phyloP scores from a whole-genome alignment of 2,329 filamentous ascomycete genomes.

The Nemania sp. region DNA sequence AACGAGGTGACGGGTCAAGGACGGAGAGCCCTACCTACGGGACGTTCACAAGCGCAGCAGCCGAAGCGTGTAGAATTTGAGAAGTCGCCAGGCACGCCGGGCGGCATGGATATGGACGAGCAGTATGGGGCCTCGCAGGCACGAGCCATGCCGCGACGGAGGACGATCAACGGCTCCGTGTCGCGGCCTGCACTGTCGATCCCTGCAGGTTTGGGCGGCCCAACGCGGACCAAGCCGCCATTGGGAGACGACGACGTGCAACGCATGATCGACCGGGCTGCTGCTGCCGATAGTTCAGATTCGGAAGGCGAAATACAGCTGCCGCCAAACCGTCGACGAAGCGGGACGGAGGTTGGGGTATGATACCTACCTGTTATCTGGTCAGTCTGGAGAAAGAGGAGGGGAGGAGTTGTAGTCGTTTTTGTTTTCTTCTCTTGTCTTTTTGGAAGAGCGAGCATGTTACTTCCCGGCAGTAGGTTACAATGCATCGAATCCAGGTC shows the following conservation, averaged over 20 bases:
- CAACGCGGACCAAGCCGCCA: constrained; percentile 55
- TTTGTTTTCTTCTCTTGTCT: not conserved
- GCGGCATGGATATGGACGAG: constrained; percentile 63
- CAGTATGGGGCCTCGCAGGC: constrained; percentile 52
- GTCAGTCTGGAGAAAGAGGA: not conserved
- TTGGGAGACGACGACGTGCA: constrained; percentile 69
- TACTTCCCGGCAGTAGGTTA: constrained; percentile 13
- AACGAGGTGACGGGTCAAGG: constrained; percentile 52
- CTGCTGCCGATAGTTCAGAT: constrained; percentile 65
- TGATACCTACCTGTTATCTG: constrained; percentile 25
- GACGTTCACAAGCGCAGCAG: constrained; percentile 56
- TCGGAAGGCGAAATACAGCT: constrained; percentile 69
- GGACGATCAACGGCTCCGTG: constrained; percentile 55
- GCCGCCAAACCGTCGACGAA: constrained; percentile 51
- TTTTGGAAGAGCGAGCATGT: constrained; percentile 9
- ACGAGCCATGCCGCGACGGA: constrained; percentile 58
- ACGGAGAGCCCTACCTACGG: constrained; percentile 64
- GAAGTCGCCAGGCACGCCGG: constrained; percentile 56
- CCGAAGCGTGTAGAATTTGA: constrained; percentile 63
- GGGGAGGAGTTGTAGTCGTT: not conserved
- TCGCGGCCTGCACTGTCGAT: constrained; percentile 57
- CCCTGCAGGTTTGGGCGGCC: constrained; percentile 61
- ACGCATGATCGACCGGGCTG: constrained; percentile 66
- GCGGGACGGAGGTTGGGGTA: constrained; percentile 45
- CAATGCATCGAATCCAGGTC: constrained; percentile 3